Evolutionary conservation across 1,284 basidiomycete genomes (phyloP), one percentile per base, ranked within the genome.

Genomic region (Exsudoporus floridanus): DNA sequence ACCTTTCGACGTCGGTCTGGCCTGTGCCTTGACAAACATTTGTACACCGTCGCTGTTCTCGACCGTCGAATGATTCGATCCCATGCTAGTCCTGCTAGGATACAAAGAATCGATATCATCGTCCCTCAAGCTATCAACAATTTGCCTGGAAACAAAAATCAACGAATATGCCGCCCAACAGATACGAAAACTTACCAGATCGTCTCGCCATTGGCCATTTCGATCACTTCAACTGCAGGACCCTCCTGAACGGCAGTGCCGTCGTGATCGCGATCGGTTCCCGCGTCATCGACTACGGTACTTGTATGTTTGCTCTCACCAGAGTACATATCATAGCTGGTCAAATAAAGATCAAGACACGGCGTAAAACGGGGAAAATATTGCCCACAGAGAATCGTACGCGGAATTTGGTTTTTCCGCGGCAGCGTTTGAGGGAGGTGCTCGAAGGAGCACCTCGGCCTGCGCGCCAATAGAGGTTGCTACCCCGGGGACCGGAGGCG

Each of bases 151-250:
- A 55, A 56, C 55, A 42, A 39, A 23, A 31, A 38, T 58, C 23
- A 50, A 36, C 28, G 34, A 50, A 50, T 35, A 34, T 37, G 8
- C 31, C 44, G 39, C 47, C 48, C 45, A 56, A 54, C n/a, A 25
- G 9, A 37, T 37, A 46, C 49, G 27, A 61, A 45, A 14, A 72
- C 76, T 46, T 53, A 88, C 89, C 89, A 92, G 52, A 92, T 84
- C 14, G 87, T 88, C 67, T 92, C 84, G 23, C 89, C 89, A 64
- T 90, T 90, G 13, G 87, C 87, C 62, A 90, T 73, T 63, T 92
- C 86, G 45, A 92, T 77, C 33, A 92, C 77, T 70, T 92, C 88
- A 27, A 92, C 73, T 4, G 83, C 89, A 51, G 84, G 79, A 5
- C 78, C 81, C 48, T 80, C 67, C 56, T 83, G 82, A 42, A 75